Percentiles rank a stretch among this genome's conserved stretches.
Conservation (phyloP, 2,329 filamentous ascomycete species). For the Fusarium annulatum region DNA sequence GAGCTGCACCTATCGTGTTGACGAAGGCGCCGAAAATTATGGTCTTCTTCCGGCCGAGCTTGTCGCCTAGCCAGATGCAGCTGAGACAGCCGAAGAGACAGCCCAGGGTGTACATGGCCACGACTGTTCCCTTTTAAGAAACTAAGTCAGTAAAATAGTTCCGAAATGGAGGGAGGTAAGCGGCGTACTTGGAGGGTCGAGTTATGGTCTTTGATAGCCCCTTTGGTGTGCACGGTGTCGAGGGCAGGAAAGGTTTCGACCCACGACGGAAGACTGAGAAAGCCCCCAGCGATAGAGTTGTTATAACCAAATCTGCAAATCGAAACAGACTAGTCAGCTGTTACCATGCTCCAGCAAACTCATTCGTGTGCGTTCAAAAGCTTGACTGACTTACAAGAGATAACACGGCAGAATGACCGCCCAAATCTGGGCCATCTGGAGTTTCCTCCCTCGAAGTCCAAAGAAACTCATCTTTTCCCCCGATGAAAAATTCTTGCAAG, state of each 20-base stretch:
- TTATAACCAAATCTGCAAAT: neutral
- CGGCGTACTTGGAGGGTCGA: neutral
- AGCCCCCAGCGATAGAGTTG: slow-evolving; percentile 4
- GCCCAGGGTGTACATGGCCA: neutral
- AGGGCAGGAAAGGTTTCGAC: slow-evolving; percentile 5
- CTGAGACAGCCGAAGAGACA: slow-evolving; percentile 7
- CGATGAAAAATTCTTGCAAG: neutral
- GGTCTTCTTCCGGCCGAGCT: neutral
- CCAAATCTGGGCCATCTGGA: slow-evolving; percentile 11
- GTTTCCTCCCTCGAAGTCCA: neutral
- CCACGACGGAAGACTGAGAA: slow-evolving; percentile 1
- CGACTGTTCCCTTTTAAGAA: neutral
- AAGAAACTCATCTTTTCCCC: neutral
- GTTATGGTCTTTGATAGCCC: neutral
- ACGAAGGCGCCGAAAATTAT: neutral
- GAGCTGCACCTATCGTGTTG: slow-evolving; percentile 4
- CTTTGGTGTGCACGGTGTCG: neutral
- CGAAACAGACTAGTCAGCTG: rapidly evolving
- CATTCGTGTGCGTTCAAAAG: rapidly evolving
- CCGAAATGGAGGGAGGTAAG: rapidly evolving
- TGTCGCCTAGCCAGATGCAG: slow-evolving; percentile 7
- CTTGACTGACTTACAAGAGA: neutral
- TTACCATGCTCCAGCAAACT: neutral
- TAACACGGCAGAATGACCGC: slow-evolving; percentile 1
- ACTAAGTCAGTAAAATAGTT: rapidly evolving